Percentiles rank a stretch among this genome's conserved stretches.
Conservation (phyloP, 176 grass and related monocot species). For the Musa beccarii region DNA sequence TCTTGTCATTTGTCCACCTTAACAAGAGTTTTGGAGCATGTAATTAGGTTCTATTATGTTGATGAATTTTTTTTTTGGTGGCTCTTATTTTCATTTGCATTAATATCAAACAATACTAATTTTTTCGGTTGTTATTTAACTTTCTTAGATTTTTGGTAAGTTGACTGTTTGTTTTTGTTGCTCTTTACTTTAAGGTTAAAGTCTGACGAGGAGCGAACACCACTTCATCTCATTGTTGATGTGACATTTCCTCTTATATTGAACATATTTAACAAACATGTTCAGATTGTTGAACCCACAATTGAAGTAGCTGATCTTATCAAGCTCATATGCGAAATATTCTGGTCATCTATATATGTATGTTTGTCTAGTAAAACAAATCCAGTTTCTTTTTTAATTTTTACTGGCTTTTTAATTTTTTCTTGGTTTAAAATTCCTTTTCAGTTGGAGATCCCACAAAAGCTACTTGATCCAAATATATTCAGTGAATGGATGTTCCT, state of each 20-base stretch:
- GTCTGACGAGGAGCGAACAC: constrained; percentile 74
- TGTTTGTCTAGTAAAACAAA: background rate
- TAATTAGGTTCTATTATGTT: no score
- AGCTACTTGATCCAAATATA: constrained; percentile 57
- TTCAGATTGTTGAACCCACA: constrained; percentile 59
- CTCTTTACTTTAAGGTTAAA: constrained; percentile 63
- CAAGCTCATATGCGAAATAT: constrained; percentile 91
- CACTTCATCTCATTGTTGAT: constrained; percentile 64
- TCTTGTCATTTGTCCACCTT: no score
- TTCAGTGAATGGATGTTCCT: constrained; percentile 85
- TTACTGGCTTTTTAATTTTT: constrained; percentile 7
- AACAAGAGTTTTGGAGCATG: no score
- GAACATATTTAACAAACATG: constrained; percentile 56
- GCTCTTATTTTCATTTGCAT: no score
- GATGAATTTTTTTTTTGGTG: no score
- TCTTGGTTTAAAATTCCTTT: constrained; percentile 12
- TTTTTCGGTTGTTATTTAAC: background rate
- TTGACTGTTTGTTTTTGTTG: constrained; percentile 14
- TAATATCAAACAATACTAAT: no score
- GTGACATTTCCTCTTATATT: constrained; percentile 65
- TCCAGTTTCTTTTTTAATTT: background rate
- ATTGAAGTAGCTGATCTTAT: constrained; percentile 80
- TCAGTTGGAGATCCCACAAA: constrained; percentile 82
- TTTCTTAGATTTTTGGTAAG: constrained; percentile 1
- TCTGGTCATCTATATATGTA: constrained; percentile 97